phyloP scores from a whole-genome alignment of 2,329 filamentous ascomycete genomes.

The Whalleya microplaca region DNA sequence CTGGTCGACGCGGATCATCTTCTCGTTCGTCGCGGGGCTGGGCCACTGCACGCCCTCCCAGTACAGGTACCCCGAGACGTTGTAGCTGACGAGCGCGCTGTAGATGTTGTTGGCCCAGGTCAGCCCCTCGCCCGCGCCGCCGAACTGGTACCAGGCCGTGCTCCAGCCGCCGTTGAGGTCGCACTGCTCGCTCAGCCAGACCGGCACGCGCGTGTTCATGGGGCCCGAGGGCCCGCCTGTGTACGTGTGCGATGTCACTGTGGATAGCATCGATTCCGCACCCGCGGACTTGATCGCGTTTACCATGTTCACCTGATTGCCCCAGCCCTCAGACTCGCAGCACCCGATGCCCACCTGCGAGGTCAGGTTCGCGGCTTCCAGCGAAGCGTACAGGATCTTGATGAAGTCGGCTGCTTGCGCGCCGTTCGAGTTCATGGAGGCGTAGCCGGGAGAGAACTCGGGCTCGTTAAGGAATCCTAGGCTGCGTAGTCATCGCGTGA shows the following conservation, averaged over 20 bases:
- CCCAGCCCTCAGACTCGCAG: constrained; percentile 43
- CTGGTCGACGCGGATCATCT: constrained; percentile 52
- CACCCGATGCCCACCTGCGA: constrained; percentile 33
- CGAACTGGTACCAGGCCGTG: constrained; percentile 51
- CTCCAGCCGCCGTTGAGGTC: constrained; percentile 48
- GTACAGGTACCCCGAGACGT: constrained; percentile 57
- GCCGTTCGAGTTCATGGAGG: constrained; percentile 32
- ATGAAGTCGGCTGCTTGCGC: constrained; percentile 34
- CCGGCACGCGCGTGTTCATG: constrained; percentile 38
- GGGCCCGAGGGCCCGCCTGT: constrained; percentile 39
- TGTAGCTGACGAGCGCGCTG: constrained; percentile 50
- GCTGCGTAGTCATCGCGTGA: constrained; percentile 2
- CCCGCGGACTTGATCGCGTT: constrained; percentile 40
- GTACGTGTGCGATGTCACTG: constrained; percentile 46
- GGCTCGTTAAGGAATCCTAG: constrained; percentile 35
- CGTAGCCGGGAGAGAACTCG: constrained; percentile 32
- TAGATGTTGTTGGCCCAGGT: constrained; percentile 61
- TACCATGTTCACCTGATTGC: constrained; percentile 41
- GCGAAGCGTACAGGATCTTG: constrained; percentile 29
- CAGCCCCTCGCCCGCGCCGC: constrained; percentile 53
- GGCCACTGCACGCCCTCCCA: constrained; percentile 48
- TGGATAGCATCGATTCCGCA: constrained; percentile 38
- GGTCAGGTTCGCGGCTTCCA: constrained; percentile 29
- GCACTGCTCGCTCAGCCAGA: constrained; percentile 55
- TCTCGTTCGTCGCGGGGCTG: constrained; percentile 42